Evolutionary conservation across 2,329 filamentous ascomycete genomes (phyloP).

Genomic region (Paraphaeosphaeria sporulosa): DNA sequence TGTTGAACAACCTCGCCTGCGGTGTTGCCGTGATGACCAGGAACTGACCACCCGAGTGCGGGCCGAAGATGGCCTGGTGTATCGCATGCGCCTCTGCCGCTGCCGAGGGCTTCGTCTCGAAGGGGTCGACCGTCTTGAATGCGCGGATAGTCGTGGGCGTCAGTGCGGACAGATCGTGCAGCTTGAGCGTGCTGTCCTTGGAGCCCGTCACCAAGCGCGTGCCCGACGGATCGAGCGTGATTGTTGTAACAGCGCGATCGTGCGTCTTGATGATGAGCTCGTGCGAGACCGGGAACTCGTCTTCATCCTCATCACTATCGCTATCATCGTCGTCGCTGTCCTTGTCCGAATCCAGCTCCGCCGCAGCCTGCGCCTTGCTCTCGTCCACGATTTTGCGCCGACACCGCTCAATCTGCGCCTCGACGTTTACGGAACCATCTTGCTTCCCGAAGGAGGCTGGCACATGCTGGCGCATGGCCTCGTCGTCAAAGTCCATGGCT

Average conservation of each 20-base stretch:
- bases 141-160: constrained; percentile 92
- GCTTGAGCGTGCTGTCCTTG: constrained; percentile 86
- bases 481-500: constrained; percentile 57
- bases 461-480: constrained; percentile 78
- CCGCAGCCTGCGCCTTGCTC: constrained; percentile 32
- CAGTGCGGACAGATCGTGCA: constrained; percentile 96
- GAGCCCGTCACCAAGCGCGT: constrained; percentile 88
- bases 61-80: constrained; percentile 86
- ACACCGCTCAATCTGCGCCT: constrained; percentile 81
- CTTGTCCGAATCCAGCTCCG: constrained; percentile 38
- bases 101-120: constrained; percentile 73
- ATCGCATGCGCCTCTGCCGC: constrained; percentile 86
- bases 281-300: constrained; percentile 91
- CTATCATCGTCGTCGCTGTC: constrained; percentile 56
- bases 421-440: constrained; percentile 74
- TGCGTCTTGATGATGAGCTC: constrained; percentile 94
- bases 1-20: constrained; percentile 86
- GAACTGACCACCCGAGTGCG: constrained; percentile 78
- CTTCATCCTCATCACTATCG: constrained; percentile 71
- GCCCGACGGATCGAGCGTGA: constrained; percentile 85
- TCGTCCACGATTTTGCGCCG: constrained; percentile 64
- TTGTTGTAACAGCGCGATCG: constrained; percentile 82
- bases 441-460: constrained; percentile 88
- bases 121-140: constrained; percentile 91
- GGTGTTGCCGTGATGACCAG: constrained; percentile 88